Base-by-base conservation (phyloP, 148 eudicot species). In the Rhododendron henanense region DNA sequence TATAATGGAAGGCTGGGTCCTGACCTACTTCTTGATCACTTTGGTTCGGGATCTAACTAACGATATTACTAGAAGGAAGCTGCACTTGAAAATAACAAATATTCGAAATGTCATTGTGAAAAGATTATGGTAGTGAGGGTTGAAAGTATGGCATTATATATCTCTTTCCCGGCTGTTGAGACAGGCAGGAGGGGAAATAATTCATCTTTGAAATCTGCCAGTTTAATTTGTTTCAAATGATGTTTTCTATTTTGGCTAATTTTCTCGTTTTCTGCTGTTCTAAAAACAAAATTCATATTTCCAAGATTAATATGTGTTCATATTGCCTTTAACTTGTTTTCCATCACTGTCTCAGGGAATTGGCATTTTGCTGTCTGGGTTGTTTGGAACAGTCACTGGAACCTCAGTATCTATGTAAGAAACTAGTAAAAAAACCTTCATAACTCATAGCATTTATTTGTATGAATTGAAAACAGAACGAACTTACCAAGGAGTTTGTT, bases 351-450 rank as follows among this genome's bases (percentile, higher is more conserved):
- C 76, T 48, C 81, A 97, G 99, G 99, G 98, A 79, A 88, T 96
- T 33, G 99, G 92, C 87, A 96, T 96, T 86, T 88, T 96, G 83
- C 85, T 96, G 86, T 95, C 98, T 73, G 99, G 99, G 48, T 83
- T 95, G 76, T 96, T 95, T 86, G 99, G 99, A 86, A 95, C 99
- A 51, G 99, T 97, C 69, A 94, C 87, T 84, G 98, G 95, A 47
- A 90, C 99, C 50, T 94, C 99, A 31, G 99, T 94, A 59, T 94
- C 98, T 15, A 91, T 94, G 99, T 96, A 93, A 94, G 96, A 41
- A 75, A 83, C 81, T 5, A 55, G 83, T 31, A 13, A 23, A 23
- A 55, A 59, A 44, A 53, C 31, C 67, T 23, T 21, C 18, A 6
- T 8, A 35, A 39, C 18, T 76, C 39, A 15, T 61, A 13, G 19